Conservation (phyloP, 305 asterid genomes). For the Solanum hybrid region DNA sequence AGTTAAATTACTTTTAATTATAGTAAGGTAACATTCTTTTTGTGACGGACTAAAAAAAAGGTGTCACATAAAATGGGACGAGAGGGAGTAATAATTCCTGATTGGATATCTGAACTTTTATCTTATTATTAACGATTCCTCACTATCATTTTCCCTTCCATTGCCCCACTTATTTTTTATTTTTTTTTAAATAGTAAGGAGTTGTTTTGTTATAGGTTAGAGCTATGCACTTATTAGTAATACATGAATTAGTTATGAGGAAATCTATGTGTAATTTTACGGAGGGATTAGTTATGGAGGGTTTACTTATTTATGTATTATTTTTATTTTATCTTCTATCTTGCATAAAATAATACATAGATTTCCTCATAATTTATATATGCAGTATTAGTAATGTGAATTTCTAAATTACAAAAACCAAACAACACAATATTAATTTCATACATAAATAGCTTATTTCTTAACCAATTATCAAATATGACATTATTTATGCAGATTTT, state of each 20-base stretch:
- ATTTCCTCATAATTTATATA: not conserved
- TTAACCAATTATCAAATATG: not conserved
- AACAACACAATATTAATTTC: too few relatives aligned
- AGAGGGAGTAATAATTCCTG: not conserved
- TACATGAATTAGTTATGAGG: not conserved
- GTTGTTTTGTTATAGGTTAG: not conserved
- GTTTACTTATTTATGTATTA: not conserved
- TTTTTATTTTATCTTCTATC: not conserved
- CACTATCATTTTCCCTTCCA: not conserved
- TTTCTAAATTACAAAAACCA: too few relatives aligned
- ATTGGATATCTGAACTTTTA: not conserved
- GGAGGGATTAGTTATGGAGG: too few relatives aligned
- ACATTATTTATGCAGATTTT: too few relatives aligned
- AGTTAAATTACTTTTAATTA: too few relatives aligned
- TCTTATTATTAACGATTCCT: not conserved
- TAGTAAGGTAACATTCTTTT: too few relatives aligned
- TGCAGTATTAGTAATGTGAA: too few relatives aligned
- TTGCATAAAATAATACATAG: not conserved
- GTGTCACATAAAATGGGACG: not conserved
- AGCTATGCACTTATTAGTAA: too few relatives aligned
- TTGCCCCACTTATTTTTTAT: not conserved
- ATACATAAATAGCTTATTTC: not conserved
- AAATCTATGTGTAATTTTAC: too few relatives aligned
- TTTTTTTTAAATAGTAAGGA: too few relatives aligned
- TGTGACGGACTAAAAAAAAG: accelerated